phyloP scores from a whole-genome alignment of 345 rosid species.

The Carallia brachiata region DNA sequence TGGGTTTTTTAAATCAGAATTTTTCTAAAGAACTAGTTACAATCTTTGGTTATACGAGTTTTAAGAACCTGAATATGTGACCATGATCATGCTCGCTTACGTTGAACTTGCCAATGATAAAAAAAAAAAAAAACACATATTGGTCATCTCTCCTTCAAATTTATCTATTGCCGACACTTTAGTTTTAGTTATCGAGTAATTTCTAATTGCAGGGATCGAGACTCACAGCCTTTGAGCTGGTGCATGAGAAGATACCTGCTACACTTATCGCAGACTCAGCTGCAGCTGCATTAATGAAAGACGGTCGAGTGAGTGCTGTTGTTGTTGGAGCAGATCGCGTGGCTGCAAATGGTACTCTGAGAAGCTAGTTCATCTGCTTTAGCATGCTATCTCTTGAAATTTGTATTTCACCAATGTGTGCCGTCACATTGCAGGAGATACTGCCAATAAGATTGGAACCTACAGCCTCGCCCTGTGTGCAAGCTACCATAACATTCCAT shows the following conservation, averaged over 20 bases:
- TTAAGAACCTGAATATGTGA: background rate
- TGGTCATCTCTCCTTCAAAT: too few relatives aligned
- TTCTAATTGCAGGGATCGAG: conserved; percentile 69
- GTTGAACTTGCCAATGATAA: background rate
- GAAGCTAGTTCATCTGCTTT: conserved; percentile 15
- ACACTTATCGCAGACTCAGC: conserved; percentile 92
- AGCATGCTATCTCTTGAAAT: background rate
- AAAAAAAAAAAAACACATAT: too few relatives aligned
- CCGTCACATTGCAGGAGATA: conserved; percentile 55
- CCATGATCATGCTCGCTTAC: background rate
- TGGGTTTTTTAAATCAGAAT: too few relatives aligned
- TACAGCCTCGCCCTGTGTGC: conserved; percentile 91
- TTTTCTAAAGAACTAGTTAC: too few relatives aligned
- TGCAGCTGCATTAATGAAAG: conserved; percentile 90
- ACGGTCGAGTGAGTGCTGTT: conserved; percentile 66
- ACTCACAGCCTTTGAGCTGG: conserved; percentile 93
- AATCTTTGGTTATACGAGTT: background rate
- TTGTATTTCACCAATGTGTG: conserved; percentile 3
- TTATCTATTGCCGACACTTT: background rate
- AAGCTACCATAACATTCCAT: conserved; percentile 61
- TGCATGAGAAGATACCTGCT: conserved; percentile 84
- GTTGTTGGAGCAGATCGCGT: conserved; percentile 96
- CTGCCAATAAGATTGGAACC: conserved; percentile 98
- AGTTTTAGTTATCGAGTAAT: background rate
- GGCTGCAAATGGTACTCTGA: conserved; percentile 69